Percentiles rank a stretch among this genome's conserved stretches.
Evolutionary conservation across 176 grass and related monocot species (phyloP).

Genomic region (Phoenix roebelenii): DNA sequence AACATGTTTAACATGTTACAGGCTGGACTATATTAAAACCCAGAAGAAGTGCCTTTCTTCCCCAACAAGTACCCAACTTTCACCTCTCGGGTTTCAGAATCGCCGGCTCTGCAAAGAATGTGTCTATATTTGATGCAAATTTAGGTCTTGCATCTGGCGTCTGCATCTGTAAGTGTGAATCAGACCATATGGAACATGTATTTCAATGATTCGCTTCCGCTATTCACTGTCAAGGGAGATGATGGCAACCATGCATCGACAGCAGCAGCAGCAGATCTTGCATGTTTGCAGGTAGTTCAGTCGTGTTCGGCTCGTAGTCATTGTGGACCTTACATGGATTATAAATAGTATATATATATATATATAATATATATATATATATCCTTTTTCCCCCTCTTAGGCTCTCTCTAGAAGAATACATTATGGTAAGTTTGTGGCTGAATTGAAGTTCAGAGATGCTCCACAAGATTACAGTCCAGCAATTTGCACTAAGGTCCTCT

Average conservation of each 20-base stretch:
- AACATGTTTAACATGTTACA: constrained; percentile 3
- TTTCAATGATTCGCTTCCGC: constrained; percentile 55
- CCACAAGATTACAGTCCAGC: constrained; percentile 58
- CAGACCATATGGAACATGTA: constrained; percentile 89
- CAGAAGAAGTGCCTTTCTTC: constrained; percentile 84
- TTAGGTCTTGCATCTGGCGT: constrained; percentile 52
- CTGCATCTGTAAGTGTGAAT: constrained; percentile 48
- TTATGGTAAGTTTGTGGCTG: constrained; percentile 80
- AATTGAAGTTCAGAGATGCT: constrained; percentile 75
- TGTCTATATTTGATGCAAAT: background rate
- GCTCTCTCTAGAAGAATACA: constrained; percentile 83
- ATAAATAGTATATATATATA: background rate
- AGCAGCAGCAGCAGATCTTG: constrained; percentile 53
- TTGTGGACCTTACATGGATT: background rate
- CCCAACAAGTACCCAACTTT: constrained; percentile 29
- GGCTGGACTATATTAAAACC: constrained; percentile 62
- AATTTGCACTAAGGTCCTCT: constrained; percentile 52
- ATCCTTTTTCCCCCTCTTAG: constrained; percentile 22
- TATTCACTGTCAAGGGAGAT: constrained; percentile 57
- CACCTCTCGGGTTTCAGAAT: constrained; percentile 3
- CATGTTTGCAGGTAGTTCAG: constrained; percentile 67
- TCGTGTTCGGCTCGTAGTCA: background rate
- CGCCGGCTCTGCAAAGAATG: background rate
- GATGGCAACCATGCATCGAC: constrained; percentile 71
- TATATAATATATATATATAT: background rate